These are phyloP conservation scores for Citrus hindsii DNA, from an alignment of 345 rosid genomes.

Conservation along the genomic window DNA sequence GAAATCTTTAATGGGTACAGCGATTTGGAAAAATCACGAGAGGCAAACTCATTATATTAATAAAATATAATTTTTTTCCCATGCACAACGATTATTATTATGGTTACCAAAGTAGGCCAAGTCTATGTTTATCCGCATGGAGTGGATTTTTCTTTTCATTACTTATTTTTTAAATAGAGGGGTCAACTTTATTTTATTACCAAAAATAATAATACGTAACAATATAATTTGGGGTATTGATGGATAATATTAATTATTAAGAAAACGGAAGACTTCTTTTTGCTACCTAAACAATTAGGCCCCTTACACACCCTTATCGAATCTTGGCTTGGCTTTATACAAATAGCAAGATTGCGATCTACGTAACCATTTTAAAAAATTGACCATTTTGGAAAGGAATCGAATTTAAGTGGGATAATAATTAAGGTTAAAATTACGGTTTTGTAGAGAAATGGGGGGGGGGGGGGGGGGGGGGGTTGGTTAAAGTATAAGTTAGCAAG, in stretches of 20 bases:
- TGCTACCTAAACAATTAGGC: constrained; percentile 13
- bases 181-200: not conserved
- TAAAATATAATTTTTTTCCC: not conserved
- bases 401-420: not conserved
- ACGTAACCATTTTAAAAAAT: not conserved
- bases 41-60: not conserved
- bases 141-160: not conserved
- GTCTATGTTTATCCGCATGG: constrained; percentile 16
- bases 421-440: not conserved
- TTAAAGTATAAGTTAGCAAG: not conserved
- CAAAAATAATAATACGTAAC: not conserved
- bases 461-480: constrained; percentile 20
- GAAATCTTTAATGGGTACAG: not conserved
- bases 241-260: not conserved
- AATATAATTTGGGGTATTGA: not conserved
- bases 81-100: not conserved
- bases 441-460: not conserved
- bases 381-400: not conserved
- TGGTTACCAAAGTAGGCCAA: not conserved
- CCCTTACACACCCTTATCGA: not conserved
- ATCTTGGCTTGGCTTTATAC: not conserved
- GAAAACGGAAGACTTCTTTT: not conserved
- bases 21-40: not conserved
- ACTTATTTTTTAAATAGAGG: not conserved
- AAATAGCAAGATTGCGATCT: not conserved